Base-by-base conservation (phyloP, 1,139 yeast genomes). In the Zhuliangozyma blackwelliae region DNA sequence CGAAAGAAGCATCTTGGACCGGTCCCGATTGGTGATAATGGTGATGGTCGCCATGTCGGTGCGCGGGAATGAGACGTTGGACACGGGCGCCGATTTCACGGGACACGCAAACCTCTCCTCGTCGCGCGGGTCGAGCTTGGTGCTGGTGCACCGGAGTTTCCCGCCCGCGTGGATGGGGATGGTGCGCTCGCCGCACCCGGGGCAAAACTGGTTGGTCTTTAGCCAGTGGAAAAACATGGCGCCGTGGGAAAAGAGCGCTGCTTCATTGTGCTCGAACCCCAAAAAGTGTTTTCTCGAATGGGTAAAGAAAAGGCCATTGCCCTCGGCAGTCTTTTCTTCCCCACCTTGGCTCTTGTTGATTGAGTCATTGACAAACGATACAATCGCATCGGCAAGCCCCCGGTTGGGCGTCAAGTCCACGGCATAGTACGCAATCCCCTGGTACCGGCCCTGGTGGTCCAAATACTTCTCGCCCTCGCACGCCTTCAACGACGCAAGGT, bases 181-280 rank as follows among this genome's bases (percentile, higher is more conserved):
- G 25, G 79, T 81, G 41, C 67, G 72, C 2, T 73, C 54, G 0
- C 96, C 97, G 64, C 98, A 92, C 0, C 95, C 95, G 1, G 95
- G 92, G 55, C 98, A 90, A 59, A 74, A 87, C 43, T 72, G 68
- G 56, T 82, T 84, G 39, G 92, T 77, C 37, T 64, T 60, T 37
- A 86, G 66, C 97, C 97, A 90, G 58, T 89, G 96, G 39, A 88
- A 55, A 52, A 82, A 85, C 82, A 85, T 87, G 42, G 82, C 78
- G 0, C 88, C 92, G 53, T 89, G 95, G 3, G 95, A 82, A 47
- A 75, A 82, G 16, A 87, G 55, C 2, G 89, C 75, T 0, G 86
- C 81, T 40, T 82, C 85, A 30, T 65, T 70, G 26, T 52, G 47
- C 35, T 58, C 52, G 44, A 69, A 67, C 8, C 62, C 57, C 38